phyloP scores from a whole-genome alignment of 768 basidiomycete genomes.

The Cubamyces sp. region DNA sequence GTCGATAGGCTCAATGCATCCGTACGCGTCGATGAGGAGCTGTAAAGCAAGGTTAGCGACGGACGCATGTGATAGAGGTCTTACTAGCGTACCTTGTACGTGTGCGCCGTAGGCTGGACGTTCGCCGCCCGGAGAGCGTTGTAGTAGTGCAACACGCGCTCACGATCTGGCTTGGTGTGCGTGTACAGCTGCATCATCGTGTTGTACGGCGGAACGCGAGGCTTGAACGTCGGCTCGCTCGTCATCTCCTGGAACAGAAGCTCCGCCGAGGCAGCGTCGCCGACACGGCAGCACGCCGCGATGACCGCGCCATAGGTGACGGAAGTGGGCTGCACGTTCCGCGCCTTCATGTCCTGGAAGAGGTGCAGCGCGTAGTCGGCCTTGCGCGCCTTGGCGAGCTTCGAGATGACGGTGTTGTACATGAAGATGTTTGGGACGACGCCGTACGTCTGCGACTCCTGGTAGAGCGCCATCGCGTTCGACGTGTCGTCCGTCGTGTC shows the following conservation, averaged over 20 bases:
- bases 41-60: slow-evolving; percentile 36
- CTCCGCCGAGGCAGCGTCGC: slow-evolving; percentile 83
- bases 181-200: slow-evolving; percentile 98
- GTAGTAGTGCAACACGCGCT: slow-evolving; percentile 76
- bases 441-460: slow-evolving; percentile 71
- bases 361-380: slow-evolving; percentile 86
- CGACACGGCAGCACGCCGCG: slow-evolving; percentile 90
- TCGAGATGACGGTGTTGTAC: slow-evolving; percentile 97
- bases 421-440: slow-evolving; percentile 84
- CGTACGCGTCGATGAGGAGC: slow-evolving; percentile 90
- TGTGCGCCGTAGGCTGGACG: slow-evolving; percentile 83
- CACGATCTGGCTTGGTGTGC: slow-evolving; percentile 85
- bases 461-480: slow-evolving; percentile 82
- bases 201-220: slow-evolving; percentile 94
- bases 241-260: slow-evolving; percentile 87
- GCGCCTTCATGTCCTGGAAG: slow-evolving; percentile 85
- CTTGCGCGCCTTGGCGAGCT: slow-evolving; percentile 92
- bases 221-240: slow-evolving; percentile 69
- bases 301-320: slow-evolving; percentile 97
- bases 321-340: slow-evolving; percentile 65
- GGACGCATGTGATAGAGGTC: slow-evolving; percentile 2
- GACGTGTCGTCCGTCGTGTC: slow-evolving; percentile 96
- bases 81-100: slow-evolving; percentile 77
- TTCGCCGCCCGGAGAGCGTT: slow-evolving; percentile 59
- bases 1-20: slow-evolving; percentile 83